phyloP scores from a whole-genome alignment of 2,329 filamentous ascomycete species.

The Aspergillus brunneoviolaceus region DNA sequence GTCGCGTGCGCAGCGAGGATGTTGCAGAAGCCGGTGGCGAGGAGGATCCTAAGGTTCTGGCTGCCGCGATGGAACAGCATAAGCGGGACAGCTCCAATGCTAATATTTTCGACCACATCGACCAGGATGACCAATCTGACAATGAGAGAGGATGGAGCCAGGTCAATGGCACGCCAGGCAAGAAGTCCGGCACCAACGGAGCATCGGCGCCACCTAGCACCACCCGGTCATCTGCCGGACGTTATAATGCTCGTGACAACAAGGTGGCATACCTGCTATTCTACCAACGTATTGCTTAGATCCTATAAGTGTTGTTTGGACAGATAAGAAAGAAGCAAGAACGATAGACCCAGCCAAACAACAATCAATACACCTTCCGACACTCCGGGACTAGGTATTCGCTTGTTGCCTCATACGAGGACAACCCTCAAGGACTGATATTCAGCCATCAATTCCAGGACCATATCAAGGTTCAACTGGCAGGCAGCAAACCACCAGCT shows the following conservation, averaged over 20 bases:
- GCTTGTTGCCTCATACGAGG: neutral
- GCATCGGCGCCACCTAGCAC: constrained; percentile 56
- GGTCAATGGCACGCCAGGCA: constrained; percentile 66
- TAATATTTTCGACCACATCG: constrained; percentile 73
- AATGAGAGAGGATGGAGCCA: constrained; percentile 73
- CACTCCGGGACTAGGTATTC: neutral
- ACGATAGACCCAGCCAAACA: neutral
- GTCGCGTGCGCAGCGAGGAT: constrained; percentile 80
- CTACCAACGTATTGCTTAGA: constrained; percentile 70
- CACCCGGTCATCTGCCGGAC: constrained; percentile 55
- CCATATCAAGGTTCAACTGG: neutral
- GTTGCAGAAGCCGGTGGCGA: constrained; percentile 83
- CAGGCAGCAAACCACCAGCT: constrained; percentile 1
- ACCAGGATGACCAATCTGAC: constrained; percentile 65
- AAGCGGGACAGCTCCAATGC: constrained; percentile 55
- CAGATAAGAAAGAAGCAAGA: neutral
- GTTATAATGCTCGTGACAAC: constrained; percentile 75
- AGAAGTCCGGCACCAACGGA: constrained; percentile 69
- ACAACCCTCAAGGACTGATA: neutral
- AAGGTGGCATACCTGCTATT: constrained; percentile 97
- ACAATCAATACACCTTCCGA: neutral
- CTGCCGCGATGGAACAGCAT: constrained; percentile 65
- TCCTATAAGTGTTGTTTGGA: neutral
- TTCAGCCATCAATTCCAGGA: neutral
- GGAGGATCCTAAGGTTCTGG: constrained; percentile 70